A percentile compares a stretch with the other conserved stretches of the same genome.
Conservation (phyloP, 1,139 yeast species). For the Diutina mesorugosa region DNA sequence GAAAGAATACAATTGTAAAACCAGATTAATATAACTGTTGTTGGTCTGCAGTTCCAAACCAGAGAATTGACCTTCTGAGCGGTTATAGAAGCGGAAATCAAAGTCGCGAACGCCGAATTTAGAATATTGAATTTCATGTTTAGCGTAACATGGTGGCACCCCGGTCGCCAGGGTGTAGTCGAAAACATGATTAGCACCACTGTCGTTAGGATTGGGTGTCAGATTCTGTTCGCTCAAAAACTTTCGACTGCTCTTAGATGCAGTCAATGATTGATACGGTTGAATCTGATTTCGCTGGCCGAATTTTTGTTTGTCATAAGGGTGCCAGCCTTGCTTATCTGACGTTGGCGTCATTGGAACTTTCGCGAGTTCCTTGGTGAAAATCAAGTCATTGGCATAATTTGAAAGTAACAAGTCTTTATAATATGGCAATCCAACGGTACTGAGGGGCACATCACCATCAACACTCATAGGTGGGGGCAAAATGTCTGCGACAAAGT, state of each 20-base stretch:
- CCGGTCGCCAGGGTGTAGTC: constrained; percentile 11
- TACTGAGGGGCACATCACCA: constrained; percentile 42
- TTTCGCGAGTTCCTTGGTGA: constrained; percentile 38
- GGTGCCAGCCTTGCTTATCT: constrained; percentile 16
- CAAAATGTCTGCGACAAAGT: constrained; percentile 7
- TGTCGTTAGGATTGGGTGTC: constrained; percentile 5
- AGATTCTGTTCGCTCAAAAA: constrained; percentile 58
- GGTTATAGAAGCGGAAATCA: constrained; percentile 77
- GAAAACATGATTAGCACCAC: constrained; percentile 10
- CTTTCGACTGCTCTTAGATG: constrained; percentile 27
- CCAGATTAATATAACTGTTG: constrained; percentile 68
- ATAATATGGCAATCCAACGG: constrained; percentile 82
- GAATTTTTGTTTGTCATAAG: constrained; percentile 43
- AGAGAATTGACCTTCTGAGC: constrained; percentile 32
- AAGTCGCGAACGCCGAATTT: constrained; percentile 91
- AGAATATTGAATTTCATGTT: constrained; percentile 70
- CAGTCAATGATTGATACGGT: constrained; percentile 8
- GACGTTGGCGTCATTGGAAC: constrained; percentile 21
- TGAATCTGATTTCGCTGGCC: constrained; percentile 15
- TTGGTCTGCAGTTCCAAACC: constrained; percentile 84
- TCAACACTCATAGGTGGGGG: constrained; percentile 20
- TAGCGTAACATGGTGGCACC: constrained; percentile 47
- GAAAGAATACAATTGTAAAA: constrained; percentile 74
- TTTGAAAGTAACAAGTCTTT: constrained; percentile 67
- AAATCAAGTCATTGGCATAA: constrained; percentile 55